Evolutionary conservation across 1,284 basidiomycete species (phyloP), one percentile per base, ranked within the genome.

Genomic region (Pisolithus thermaeus): DNA sequence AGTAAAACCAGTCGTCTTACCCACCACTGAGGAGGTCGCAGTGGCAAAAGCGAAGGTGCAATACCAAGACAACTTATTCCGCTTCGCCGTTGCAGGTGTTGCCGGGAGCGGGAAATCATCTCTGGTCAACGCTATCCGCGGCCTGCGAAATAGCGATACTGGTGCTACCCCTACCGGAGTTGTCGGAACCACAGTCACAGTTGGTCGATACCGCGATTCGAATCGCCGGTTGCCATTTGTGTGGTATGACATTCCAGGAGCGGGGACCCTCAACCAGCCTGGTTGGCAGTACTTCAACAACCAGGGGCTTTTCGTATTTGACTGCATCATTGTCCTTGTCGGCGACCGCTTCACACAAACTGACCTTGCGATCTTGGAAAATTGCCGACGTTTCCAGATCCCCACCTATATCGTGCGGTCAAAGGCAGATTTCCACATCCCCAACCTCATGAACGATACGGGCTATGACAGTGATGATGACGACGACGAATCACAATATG

Each of bases 151-250:
- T 18, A 35, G n/a, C 12, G 32, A 48, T 2, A 7, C 4, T 9
- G 44, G 44, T 14, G 58, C 62, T 8, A 62, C 62, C 18, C 47
- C 49, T 1, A 56, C 58, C n/a, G 58, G 59, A 12, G 47, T 61
- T 28, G 55, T 52, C 3, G 38, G 42, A 36, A 53, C 52, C 11
- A 53, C 52, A 1, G 9, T 16, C 18, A 38, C 50, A 20, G 53
- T 61, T 23, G 58, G 20, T 22, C 28, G 30, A 32, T 46, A 46
- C n/a, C 44, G 30, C 11, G 44, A 46, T 22, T 23, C 30, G 9
- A 30, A 45, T 30, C 43, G 16, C 27, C 18, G 18, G 11, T 32
- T 23, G 20, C 44, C 44, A 9, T 46, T 46, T 14, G 44, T 46
- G 30, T 46, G 44, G 44, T 46, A 46, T 18, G 44, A 46, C n/a